A percentile compares a stretch with the other conserved stretches of the same genome.
Evolutionary conservation across 2,329 filamentous ascomycete species (phyloP).

Genomic region (Fusarium nisikadoi): DNA sequence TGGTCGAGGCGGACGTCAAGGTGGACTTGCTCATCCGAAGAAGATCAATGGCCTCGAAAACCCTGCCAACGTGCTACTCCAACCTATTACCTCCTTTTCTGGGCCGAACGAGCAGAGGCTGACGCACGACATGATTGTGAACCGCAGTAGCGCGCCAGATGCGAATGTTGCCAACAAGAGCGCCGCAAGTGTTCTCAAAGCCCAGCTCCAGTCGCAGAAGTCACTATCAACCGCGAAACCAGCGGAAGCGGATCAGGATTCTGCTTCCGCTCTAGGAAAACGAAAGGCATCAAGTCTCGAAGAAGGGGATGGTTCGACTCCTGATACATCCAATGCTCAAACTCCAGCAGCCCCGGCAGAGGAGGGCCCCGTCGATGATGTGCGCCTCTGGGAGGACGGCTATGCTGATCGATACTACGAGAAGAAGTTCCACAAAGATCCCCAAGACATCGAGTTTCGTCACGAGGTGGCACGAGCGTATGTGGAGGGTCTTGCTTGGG

Average conservation of each 20-base stretch:
- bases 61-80: conserved; percentile 47
- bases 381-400: conserved; percentile 93
- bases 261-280: conserved; percentile 71
- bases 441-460: conserved; percentile 85
- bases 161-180: conserved; percentile 91
- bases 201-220: conserved; percentile 70
- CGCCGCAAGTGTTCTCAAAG: conserved; percentile 88
- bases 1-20: conserved; percentile 41
- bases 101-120: conserved; percentile 63
- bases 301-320: conserved; percentile 68
- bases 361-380: conserved; percentile 79
- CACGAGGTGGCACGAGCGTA: conserved; percentile 91
- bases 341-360: conserved; percentile 61
- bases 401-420: conserved; percentile 97
- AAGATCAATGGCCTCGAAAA: conserved; percentile 50
- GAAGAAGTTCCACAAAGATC: conserved; percentile 90
- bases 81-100: conserved; percentile 61
- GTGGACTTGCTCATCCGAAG: conserved; percentile 22
- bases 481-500: conserved; percentile 94
- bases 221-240: conserved; percentile 28
- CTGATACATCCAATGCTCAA: conserved; percentile 63
- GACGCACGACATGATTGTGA: conserved; percentile 90
- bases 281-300: conserved; percentile 80
- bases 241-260: conserved; percentile 47
- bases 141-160: conserved; percentile 72